Evolutionary conservation across 176 grass and related monocot species (phyloP).

Genomic region (Hyparrhenia diplandra): DNA sequence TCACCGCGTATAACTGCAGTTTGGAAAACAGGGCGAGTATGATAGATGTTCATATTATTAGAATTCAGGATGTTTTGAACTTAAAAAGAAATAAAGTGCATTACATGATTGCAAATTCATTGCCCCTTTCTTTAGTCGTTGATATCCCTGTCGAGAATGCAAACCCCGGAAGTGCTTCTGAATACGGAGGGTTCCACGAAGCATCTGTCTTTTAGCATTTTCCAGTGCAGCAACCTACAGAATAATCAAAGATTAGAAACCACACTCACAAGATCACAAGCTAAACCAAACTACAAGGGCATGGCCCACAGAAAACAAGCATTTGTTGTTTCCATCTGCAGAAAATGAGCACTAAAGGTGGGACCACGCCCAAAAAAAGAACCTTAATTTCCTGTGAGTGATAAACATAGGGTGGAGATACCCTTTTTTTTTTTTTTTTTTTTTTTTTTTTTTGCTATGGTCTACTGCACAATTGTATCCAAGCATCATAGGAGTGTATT

Average conservation of each 20-base stretch:
- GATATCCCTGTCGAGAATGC: slow-evolving; percentile 42
- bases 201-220: slow-evolving; percentile 58
- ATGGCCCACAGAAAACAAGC: background rate
- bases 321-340: background rate
- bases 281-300: background rate
- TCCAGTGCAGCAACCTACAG: slow-evolving; percentile 67
- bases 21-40: background rate
- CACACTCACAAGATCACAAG: background rate
- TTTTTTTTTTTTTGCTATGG: background rate
- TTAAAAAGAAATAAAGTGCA: slow-evolving; percentile 17
- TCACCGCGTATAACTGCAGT: slow-evolving; percentile 77
- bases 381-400: background rate
- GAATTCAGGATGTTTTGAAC: background rate
- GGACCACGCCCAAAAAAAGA: background rate
- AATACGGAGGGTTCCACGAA: slow-evolving; percentile 50
- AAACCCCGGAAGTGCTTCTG: slow-evolving; percentile 77
- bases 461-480: background rate
- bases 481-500: background rate
- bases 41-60: background rate
- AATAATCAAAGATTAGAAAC: slow-evolving; percentile 33
- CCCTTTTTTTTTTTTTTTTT: no score
- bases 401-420: background rate
- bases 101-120: slow-evolving; percentile 86
- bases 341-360: background rate
- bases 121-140: slow-evolving; percentile 63